Base-by-base conservation (phyloP, 2,329 filamentous ascomycete genomes). In the Penicillium glabrum region DNA sequence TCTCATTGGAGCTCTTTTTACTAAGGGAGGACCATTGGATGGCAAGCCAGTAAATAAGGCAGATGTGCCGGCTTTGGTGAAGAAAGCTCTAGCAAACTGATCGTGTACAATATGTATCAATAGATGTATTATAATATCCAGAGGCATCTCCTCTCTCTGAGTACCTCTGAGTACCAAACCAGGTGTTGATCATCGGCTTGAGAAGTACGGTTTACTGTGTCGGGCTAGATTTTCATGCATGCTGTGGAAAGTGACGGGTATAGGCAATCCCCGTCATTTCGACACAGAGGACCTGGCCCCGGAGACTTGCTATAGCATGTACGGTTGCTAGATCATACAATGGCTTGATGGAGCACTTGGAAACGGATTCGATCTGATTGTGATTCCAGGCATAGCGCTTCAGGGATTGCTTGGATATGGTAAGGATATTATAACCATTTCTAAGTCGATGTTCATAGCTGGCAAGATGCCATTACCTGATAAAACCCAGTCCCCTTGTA, bases 381-480 rank as follows among this genome's bases (percentile, higher is more conserved):
- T 99, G 27, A 85, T 98, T 81, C 95, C 95, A 1, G 95, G 93
- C 13, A 90, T 99, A 68, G 93, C 91, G 3, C 99, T 99, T 75
- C 39, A 23, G 39, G 39, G 19, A 23, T 41, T 41, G 39, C 39
- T 23, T 23, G 39, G 19, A 41, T 23, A 98, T 75, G 95, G 95
- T 55, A 96, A 75, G 95, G 95, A 31, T 99, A 96, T 78, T 99
- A 99, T 80, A 95, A 99, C 78, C 89, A 87, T 74, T 99, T 96
- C 75, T 99, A 70, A 85, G 88, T 68, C 86, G 88, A 65, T 96
- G 93, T 82, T 72, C 82, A 74, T 73, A 75, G 63, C 69, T 43
- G 53, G 51, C 33, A 51, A 51, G 39, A 58, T 58, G 55, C 51
- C 51, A 23, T 58, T 58, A 43, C 55, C 50, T 46, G 51, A 47